Percentiles rank a stretch among this genome's conserved stretches.
Evolutionary conservation across 768 basidiomycete species (phyloP).

Genomic region (Russula sp.): DNA sequence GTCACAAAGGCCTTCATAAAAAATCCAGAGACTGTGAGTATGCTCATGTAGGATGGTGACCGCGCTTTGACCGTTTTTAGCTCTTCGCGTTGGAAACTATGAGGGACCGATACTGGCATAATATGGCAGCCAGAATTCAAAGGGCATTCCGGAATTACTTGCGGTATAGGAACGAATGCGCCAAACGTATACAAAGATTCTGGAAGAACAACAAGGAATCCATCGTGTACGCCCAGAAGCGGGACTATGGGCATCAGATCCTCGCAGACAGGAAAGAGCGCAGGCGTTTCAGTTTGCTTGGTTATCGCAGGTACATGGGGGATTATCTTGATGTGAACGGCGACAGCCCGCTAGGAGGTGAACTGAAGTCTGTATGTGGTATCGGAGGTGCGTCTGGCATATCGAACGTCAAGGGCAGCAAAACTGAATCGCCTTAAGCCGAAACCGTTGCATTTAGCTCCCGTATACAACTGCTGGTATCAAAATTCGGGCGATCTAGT

Average conservation of each 20-base stretch:
- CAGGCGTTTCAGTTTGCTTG: slow-evolving; percentile 86
- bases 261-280: slow-evolving; percentile 91
- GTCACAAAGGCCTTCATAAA: slow-evolving; percentile 98
- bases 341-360: slow-evolving; percentile 70
- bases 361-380: slow-evolving; percentile 67
- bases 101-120: slow-evolving; percentile 99
- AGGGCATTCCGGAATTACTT: slow-evolving; percentile 95
- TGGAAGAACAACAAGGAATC: slow-evolving; percentile 98
- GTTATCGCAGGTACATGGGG: slow-evolving; percentile 92
- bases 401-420: not conserved
- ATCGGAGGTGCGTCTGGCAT: slow-evolving; percentile 57
- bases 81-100: slow-evolving; percentile 98
- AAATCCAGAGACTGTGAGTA: slow-evolving; percentile 90
- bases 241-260: slow-evolving; percentile 95
- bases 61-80: slow-evolving; percentile 41
- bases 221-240: slow-evolving; percentile 80
- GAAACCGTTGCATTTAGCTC: slow-evolving; percentile 86
- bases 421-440: slow-evolving; percentile 39
- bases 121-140: slow-evolving; percentile 97
- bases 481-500: slow-evolving; percentile 82
- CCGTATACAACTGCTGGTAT: slow-evolving; percentile 75
- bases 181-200: slow-evolving; percentile 92
- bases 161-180: slow-evolving; percentile 94
- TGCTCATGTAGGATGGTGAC: not conserved
- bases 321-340: slow-evolving; percentile 94